Conservation (phyloP, 306 rosid genomes). For the Fragaria vesca region DNA sequence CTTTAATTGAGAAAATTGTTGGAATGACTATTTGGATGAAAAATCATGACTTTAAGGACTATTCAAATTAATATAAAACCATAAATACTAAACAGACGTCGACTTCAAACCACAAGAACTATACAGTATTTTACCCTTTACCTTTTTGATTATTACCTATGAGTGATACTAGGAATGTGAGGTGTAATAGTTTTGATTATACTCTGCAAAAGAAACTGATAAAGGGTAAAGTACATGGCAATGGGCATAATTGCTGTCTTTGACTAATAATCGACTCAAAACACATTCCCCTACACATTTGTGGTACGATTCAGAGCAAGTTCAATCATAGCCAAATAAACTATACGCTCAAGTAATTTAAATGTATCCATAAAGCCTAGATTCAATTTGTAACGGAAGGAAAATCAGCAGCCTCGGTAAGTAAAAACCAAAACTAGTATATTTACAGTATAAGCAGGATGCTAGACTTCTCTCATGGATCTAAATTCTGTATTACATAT, state of each 20-base stretch:
- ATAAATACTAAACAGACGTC: too few relatives aligned
- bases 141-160: background rate
- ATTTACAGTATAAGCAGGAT: constrained; percentile 8
- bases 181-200: background rate
- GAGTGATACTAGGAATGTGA: background rate
- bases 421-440: background rate
- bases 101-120: too few relatives aligned
- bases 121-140: too few relatives aligned
- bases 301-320: background rate
- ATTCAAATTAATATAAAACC: too few relatives aligned
- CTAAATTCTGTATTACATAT: background rate
- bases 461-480: constrained; percentile 7
- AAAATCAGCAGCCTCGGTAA: background rate
- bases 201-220: background rate
- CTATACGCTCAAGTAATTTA: background rate
- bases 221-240: background rate
- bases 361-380: background rate
- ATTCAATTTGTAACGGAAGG: background rate
- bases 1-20: too few relatives aligned
- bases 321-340: too few relatives aligned
- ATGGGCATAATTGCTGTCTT: background rate
- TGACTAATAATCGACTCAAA: background rate
- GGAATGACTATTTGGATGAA: too few relatives aligned
- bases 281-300: background rate
- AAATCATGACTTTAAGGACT: too few relatives aligned